Conservation (phyloP, 83 land plant species). For the Picea abies region DNA sequence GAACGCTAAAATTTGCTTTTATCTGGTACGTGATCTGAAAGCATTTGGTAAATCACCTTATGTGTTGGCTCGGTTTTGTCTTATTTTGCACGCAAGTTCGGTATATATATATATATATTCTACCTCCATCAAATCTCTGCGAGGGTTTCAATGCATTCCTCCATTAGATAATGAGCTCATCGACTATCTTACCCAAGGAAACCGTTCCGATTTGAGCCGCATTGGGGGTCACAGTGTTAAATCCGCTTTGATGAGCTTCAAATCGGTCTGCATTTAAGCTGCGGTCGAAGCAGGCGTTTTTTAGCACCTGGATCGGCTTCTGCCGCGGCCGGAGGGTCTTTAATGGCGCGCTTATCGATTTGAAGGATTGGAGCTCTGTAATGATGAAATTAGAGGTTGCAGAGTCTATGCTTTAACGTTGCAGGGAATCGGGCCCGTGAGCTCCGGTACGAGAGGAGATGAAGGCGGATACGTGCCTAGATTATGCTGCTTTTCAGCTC, state of each 20-base stretch:
- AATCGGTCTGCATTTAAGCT: background rate
- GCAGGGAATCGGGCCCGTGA: background rate
- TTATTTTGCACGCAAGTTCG: background rate
- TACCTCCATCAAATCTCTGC: background rate
- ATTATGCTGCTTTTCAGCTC: slow-evolving; percentile 91
- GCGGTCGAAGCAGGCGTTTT: background rate
- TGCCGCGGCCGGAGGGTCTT: background rate
- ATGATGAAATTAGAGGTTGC: background rate
- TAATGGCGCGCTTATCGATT: background rate
- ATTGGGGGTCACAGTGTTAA: background rate
- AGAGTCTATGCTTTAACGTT: background rate
- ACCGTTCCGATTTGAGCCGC: too few relatives aligned
- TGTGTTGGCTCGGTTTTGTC: background rate
- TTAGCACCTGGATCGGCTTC: too few relatives aligned
- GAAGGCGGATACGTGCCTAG: slow-evolving; percentile 83
- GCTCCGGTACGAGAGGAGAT: slow-evolving; percentile 26
- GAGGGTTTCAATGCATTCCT: background rate
- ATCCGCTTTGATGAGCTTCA: background rate
- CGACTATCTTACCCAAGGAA: too few relatives aligned
- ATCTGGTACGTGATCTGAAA: background rate
- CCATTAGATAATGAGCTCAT: too few relatives aligned
- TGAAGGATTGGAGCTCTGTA: background rate
- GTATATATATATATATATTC: background rate
- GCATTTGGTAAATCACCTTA: too few relatives aligned
- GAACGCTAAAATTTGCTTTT: background rate